Evolutionary conservation across 257 asterid genomes (phyloP).

Genomic region (Linderniella brevidens): DNA sequence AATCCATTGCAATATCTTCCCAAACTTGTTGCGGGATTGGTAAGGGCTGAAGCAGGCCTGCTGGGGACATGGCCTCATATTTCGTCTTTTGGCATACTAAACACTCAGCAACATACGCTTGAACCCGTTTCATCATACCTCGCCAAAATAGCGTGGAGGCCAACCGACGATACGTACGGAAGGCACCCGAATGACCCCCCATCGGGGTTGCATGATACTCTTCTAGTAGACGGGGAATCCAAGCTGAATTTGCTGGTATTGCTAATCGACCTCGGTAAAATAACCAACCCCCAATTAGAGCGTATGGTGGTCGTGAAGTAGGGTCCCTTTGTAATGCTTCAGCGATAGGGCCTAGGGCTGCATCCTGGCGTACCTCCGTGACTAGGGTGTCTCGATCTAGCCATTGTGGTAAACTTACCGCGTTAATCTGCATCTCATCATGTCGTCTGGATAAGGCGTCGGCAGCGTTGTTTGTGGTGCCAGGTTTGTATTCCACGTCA

Average conservation of each 20-base stretch:
- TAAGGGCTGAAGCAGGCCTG: constrained; percentile 6
- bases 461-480: not conserved
- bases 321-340: not conserved
- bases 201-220: no score
- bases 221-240: not conserved
- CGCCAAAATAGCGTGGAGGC: no score
- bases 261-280: not conserved
- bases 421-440: not conserved
- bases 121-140: no score
- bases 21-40: not conserved
- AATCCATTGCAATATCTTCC: constrained; percentile 8
- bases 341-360: not conserved
- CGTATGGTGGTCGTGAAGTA: not conserved
- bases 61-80: not conserved
- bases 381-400: not conserved
- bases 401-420: not conserved
- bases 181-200: no score
- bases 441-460: not conserved
- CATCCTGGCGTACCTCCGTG: no score
- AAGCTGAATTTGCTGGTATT: not conserved
- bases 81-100: not conserved
- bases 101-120: not conserved
- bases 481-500: not conserved
- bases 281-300: not conserved
- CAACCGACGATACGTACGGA: no score